Evolutionary conservation across 2,329 filamentous ascomycete genomes (phyloP), one percentile per base, ranked within the genome.

Genomic region (Corinectria fuckeliana): DNA sequence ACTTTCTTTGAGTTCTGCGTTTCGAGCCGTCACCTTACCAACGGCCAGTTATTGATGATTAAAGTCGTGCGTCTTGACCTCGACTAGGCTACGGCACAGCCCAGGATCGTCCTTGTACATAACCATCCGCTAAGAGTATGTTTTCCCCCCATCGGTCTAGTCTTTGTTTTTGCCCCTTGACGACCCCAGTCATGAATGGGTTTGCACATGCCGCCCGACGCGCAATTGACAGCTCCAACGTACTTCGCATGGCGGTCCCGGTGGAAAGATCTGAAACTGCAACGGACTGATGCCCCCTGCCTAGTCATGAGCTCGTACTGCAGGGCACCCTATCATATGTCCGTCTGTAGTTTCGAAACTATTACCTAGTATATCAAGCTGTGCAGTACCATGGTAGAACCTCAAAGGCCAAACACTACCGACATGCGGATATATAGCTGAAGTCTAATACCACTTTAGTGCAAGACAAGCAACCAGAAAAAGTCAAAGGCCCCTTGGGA

Each of bases 81-180:
- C 28, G 16, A 39, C 48, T 50, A 34, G 45, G 18, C 47, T 52
- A 38, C 44, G 44, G 49, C 42, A 44, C 26, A 58, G 34, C 18
- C 56, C 50, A 45, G 50, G 50, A 50, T 50, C 18, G 39, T 18
- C 56, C 56, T 38, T 54, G 56, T 20, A n/a, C n/a, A n/a, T n/a
- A 58, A 36, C 16, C 14, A 50, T 21, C 54, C 41, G 38, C 23
- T 39, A 25, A 47, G 25, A 30, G 18, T 41, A 41, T 48, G n/a
- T 41, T 32, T 51, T 41, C 26, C 25, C 20, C 26, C 14, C 23
- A 26, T 45, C 48, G 26, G 16, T n/a, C 23, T 6, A 6, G 11
- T 23, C 18, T 44, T 44, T 52, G 25, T 38, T 32, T 41, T 41
- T 28, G 5, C 23, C n/a, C 18, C 16, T 42, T 30, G 8, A 9